phyloP scores from a whole-genome alignment of 1,284 basidiomycete genomes.

The Cutaneotrichosporon dermatis region DNA sequence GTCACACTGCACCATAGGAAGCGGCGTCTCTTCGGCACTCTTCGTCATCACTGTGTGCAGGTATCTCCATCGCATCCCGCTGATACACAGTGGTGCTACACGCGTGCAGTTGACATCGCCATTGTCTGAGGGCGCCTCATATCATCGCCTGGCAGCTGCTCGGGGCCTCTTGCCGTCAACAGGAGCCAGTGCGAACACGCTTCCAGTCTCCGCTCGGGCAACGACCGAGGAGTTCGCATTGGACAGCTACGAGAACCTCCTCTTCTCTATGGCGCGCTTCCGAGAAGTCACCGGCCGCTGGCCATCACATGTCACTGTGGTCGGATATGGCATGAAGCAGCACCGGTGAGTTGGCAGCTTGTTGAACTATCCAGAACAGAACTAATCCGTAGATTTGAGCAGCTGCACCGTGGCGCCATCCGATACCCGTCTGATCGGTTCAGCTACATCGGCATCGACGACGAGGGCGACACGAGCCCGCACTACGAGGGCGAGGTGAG shows the following conservation, averaged over 20 bases:
- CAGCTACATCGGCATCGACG: slow-evolving; percentile 79
- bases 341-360: slow-evolving; percentile 50
- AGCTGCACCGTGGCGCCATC: slow-evolving; percentile 77
- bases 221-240: slow-evolving; percentile 85
- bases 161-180: slow-evolving; percentile 52
- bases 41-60: neutral
- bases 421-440: slow-evolving; percentile 68
- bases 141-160: slow-evolving; percentile 52
- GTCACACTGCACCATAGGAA: slow-evolving; percentile 19
- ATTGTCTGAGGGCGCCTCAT: slow-evolving; percentile 78
- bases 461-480: slow-evolving; percentile 56
- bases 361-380: too few relatives aligned
- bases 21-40: neutral
- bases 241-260: slow-evolving; percentile 87
- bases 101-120: slow-evolving; percentile 62
- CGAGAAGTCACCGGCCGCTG: slow-evolving; percentile 80
- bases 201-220: slow-evolving; percentile 52
- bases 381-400: slow-evolving; percentile 56
- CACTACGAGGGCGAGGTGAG: slow-evolving; percentile 73
- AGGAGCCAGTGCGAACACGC: slow-evolving; percentile 32
- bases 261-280: slow-evolving; percentile 89
- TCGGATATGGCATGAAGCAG: slow-evolving; percentile 90
- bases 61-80: neutral
- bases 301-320: slow-evolving; percentile 75
- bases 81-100: slow-evolving; percentile 70